Evolutionary conservation across 2,329 filamentous ascomycete genomes (phyloP).

Genomic region (Beauveria australis): DNA sequence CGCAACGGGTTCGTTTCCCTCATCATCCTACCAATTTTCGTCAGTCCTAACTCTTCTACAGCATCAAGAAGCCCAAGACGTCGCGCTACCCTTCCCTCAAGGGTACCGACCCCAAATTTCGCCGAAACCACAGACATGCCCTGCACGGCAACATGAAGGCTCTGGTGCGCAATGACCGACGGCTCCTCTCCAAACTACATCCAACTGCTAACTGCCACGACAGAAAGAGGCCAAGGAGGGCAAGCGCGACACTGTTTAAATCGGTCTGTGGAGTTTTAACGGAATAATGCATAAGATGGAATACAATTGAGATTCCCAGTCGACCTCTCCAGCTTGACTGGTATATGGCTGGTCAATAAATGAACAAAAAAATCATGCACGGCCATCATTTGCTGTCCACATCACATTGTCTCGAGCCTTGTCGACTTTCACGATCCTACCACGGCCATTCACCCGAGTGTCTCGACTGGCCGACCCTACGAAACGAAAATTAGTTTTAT

Average conservation of each 20-base stretch:
- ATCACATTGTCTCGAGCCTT: background rate
- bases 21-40: slow-evolving; percentile 14
- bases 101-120: slow-evolving; percentile 98
- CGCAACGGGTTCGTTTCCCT: slow-evolving; percentile 77
- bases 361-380: slow-evolving; percentile 4
- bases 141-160: slow-evolving; percentile 98
- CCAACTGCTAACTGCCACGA: slow-evolving; percentile 23
- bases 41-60: slow-evolving; percentile 30
- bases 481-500: no score
- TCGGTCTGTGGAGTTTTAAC: background rate
- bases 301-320: slow-evolving; percentile 9
- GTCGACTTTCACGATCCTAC: background rate
- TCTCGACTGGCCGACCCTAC: no score
- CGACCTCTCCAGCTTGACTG: background rate
- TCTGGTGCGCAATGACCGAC: slow-evolving; percentile 63
- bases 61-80: slow-evolving; percentile 99
- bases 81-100: slow-evolving; percentile 98
- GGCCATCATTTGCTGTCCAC: background rate
- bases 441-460: background rate
- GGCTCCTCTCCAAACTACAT: slow-evolving; percentile 6
- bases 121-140: slow-evolving; percentile 99
- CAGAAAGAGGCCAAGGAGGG: slow-evolving; percentile 98
- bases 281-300: slow-evolving; percentile 11
- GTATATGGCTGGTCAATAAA: slow-evolving; percentile 7
- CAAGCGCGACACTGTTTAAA: slow-evolving; percentile 80